These are phyloP conservation scores for Chaetomium sp. DNA, from an alignment of 2,329 filamentous ascomycete genomes.

Conservation along the genomic window DNA sequence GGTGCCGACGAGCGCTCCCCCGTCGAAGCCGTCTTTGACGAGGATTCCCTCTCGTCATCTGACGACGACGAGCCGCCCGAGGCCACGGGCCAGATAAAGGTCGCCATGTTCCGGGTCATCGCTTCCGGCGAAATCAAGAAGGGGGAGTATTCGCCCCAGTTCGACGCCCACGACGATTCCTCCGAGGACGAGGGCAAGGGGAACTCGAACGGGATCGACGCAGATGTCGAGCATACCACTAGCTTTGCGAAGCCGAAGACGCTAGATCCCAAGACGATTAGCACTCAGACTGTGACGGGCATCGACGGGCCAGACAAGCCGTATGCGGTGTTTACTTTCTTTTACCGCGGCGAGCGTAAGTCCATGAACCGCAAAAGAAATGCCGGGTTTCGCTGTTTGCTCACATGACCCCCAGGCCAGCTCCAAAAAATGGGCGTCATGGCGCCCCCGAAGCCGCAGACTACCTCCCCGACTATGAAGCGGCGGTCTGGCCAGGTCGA, in stretches of 20 bases:
- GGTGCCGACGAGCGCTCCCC: constrained; percentile 74
- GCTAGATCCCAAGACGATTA: constrained; percentile 94
- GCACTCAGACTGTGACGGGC: constrained; percentile 97
- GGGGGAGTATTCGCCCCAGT: constrained; percentile 96
- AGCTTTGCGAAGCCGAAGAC: constrained; percentile 97
- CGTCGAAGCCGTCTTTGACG: constrained; percentile 67
- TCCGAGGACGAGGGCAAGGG: constrained; percentile 63
- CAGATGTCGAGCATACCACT: constrained; percentile 92
- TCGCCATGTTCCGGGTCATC: constrained; percentile 91
- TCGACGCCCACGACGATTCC: constrained; percentile 94
- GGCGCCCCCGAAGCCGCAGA: constrained; percentile 64
- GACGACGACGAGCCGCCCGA: constrained; percentile 90
- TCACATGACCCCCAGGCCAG: constrained; percentile 64
- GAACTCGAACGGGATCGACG: constrained; percentile 63
- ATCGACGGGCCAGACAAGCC: constrained; percentile 96
- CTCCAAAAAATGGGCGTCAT: constrained; percentile 95
- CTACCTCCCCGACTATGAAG: constrained; percentile 67
- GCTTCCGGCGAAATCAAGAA: constrained; percentile 97
- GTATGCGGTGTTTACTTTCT: constrained; percentile 96
- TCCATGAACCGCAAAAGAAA: constrained; percentile 34
- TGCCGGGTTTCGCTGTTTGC: constrained; percentile 10
- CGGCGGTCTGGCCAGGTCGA: constrained; percentile 81
- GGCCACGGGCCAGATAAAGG: constrained; percentile 96
- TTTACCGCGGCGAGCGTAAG: constrained; percentile 93
- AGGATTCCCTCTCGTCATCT: constrained; percentile 73